These are phyloP conservation scores for Entophlyctis luteolus DNA, from an alignment of 192 early-diverging fungal genomes.

Conservation along the genomic window DNA sequence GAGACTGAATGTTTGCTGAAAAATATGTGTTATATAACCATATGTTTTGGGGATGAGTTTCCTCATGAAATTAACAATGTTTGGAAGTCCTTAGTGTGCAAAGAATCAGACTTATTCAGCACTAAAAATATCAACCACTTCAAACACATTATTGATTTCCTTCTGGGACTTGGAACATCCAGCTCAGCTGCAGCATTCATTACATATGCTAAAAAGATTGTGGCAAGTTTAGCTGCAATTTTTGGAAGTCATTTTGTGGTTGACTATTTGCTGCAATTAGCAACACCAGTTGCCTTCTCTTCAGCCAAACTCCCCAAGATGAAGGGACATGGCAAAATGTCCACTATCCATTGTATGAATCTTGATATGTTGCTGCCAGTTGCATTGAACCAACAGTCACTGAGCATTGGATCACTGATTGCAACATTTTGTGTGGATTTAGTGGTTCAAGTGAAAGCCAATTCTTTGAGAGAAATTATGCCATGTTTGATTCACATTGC, in stretches of 20 bases:
- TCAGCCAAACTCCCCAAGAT: constrained; percentile 22
- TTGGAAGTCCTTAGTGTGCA: constrained; percentile 67
- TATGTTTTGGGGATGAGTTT: constrained; percentile 74
- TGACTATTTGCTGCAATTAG: constrained; percentile 59
- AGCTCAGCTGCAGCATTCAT: constrained; percentile 78
- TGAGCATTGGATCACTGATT: constrained; percentile 72
- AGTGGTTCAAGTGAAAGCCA: constrained; percentile 64
- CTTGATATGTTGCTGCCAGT: constrained; percentile 63
- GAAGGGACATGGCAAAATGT: background rate
- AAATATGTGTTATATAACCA: constrained; percentile 78
- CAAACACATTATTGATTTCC: constrained; percentile 60
- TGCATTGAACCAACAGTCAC: constrained; percentile 62
- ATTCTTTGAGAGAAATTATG: constrained; percentile 59
- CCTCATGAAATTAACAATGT: constrained; percentile 70
- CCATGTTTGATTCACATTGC: constrained; percentile 70
- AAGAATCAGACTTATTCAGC: constrained; percentile 3
- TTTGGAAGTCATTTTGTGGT: constrained; percentile 54
- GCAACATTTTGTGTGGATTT: constrained; percentile 77
- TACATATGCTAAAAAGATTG: constrained; percentile 71
- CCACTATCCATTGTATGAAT: constrained; percentile 53
- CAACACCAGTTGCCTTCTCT: constrained; percentile 70
- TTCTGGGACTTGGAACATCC: constrained; percentile 68
- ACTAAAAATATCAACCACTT: constrained; percentile 18
- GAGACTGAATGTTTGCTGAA: constrained; percentile 54
- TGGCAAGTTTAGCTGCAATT: constrained; percentile 70